Evolutionary conservation across 2,329 filamentous ascomycete species (phyloP).

Genomic region (Onygenales sp.): DNA sequence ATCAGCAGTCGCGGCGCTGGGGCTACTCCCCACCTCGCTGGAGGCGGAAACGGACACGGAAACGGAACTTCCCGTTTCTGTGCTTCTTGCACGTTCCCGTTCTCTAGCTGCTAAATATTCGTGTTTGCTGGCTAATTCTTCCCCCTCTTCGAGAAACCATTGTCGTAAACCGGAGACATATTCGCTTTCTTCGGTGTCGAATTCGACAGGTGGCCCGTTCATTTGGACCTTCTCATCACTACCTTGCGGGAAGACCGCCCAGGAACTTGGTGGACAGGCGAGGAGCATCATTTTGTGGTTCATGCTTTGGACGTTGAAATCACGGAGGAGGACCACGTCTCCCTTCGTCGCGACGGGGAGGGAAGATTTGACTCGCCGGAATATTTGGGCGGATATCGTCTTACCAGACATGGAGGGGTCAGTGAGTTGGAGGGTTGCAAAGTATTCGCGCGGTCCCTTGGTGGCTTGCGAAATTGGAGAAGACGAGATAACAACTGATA

Average conservation of each 20-base stretch:
- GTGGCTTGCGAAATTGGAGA: slow-evolving; percentile 24
- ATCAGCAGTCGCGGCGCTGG: slow-evolving; percentile 8
- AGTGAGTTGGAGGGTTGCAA: slow-evolving; percentile 32
- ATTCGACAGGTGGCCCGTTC: slow-evolving; percentile 32
- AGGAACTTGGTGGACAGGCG: slow-evolving; percentile 34
- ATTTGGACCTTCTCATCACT: slow-evolving; percentile 20
- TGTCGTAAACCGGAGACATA: slow-evolving; percentile 26
- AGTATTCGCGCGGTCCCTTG: slow-evolving; percentile 31
- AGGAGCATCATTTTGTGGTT: slow-evolving; percentile 32
- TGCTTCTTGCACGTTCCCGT: slow-evolving; percentile 13
- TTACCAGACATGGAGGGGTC: slow-evolving; percentile 35
- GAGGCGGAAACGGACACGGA: background rate
- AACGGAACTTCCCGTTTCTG: slow-evolving; percentile 12
- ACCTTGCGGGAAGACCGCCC: slow-evolving; percentile 33
- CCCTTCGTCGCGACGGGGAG: slow-evolving; percentile 31
- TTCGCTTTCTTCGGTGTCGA: slow-evolving; percentile 25
- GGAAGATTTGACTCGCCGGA: slow-evolving; percentile 28
- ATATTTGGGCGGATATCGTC: slow-evolving; percentile 31
- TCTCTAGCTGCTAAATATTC: slow-evolving; percentile 13
- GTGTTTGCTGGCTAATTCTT: slow-evolving; percentile 25
- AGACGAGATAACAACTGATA: slow-evolving; percentile 30
- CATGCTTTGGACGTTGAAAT: slow-evolving; percentile 36
- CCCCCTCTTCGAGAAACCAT: slow-evolving; percentile 33
- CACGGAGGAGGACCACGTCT: slow-evolving; percentile 35
- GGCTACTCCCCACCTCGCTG: slow-evolving; percentile 16